phyloP scores from a whole-genome alignment of 2,329 filamentous ascomycete genomes.

The Clarireedia sp. region DNA sequence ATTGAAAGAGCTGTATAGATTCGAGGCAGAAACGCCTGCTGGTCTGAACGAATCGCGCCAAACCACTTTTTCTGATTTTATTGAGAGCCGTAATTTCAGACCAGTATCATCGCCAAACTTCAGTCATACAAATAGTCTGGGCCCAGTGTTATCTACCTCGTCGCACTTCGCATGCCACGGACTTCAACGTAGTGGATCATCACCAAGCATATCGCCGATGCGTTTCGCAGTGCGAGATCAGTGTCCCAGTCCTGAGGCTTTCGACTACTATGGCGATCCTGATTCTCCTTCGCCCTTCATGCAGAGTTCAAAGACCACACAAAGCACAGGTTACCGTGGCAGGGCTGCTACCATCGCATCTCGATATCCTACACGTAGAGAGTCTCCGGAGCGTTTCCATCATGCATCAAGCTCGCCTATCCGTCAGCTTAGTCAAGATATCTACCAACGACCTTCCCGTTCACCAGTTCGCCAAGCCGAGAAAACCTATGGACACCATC shows the following conservation, averaged over 20 bases:
- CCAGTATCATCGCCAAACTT: slow-evolving; percentile 11
- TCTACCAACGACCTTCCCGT: not conserved
- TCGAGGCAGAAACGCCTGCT: slow-evolving; percentile 24
- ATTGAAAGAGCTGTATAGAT: slow-evolving; percentile 16
- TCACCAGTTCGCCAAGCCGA: not conserved
- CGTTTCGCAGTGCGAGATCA: not conserved
- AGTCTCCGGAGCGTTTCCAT: not conserved
- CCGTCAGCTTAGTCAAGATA: not conserved
- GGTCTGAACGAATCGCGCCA: slow-evolving; percentile 12
- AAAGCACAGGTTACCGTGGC: not conserved
- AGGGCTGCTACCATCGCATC: not conserved
- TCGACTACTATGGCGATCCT: not conserved
- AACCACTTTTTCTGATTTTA: slow-evolving; percentile 23
- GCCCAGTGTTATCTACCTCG: not conserved
- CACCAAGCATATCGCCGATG: slow-evolving; percentile 11
- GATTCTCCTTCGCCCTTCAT: slow-evolving; percentile 2
- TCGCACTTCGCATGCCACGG: slow-evolving; percentile 1
- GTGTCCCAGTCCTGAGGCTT: not conserved
- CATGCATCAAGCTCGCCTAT: not conserved
- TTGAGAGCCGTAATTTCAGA: slow-evolving; percentile 9
- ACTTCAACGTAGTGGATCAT: slow-evolving; percentile 15
- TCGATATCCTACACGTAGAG: not conserved
- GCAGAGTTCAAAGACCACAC: not conserved
- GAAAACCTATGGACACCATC: not conserved
- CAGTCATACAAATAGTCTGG: slow-evolving; percentile 11